Evolutionary conservation across 2,329 filamentous ascomycete genomes (phyloP).

Genomic region (Ceratocystiopsis sp.): DNA sequence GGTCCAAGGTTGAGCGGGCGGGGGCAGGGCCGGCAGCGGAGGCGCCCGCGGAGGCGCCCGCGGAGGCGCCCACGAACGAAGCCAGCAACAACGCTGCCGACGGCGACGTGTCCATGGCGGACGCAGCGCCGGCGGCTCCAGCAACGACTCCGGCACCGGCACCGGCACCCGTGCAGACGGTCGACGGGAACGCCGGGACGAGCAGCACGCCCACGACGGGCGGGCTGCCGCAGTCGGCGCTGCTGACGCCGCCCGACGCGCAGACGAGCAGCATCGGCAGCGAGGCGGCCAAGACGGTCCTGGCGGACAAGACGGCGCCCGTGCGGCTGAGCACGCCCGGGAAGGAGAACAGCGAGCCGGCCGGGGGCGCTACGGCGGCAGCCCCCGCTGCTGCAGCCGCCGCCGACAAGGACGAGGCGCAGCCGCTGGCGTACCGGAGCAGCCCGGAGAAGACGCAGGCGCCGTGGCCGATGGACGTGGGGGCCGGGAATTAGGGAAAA

Average conservation of each 20-base stretch:
- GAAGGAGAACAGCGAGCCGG: slow-evolving; percentile 11
- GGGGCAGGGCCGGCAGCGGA: neutral
- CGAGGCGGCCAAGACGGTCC: neutral
- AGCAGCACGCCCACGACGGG: neutral
- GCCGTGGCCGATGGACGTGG: slow-evolving; percentile 16
- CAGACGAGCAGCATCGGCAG: no score
- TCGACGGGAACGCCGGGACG: neutral
- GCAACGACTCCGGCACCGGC: neutral
- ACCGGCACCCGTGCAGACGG: neutral
- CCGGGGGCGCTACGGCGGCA: no score
- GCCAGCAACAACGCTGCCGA: neutral
- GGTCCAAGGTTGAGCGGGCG: slow-evolving; percentile 8
- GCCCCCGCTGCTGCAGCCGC: slow-evolving; percentile 11
- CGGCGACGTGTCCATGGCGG: slow-evolving; percentile 5
- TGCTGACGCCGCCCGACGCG: no score
- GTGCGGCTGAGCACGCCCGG: slow-evolving; percentile 2
- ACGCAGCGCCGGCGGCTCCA: neutral
- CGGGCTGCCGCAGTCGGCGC: no score
- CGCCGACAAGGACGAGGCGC: slow-evolving; percentile 8
- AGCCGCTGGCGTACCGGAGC: slow-evolving; percentile 39
- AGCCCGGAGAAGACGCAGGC: slow-evolving; percentile 40
- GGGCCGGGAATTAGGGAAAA: slow-evolving; percentile 1
- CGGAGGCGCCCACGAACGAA: neutral
- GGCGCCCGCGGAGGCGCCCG: neutral
- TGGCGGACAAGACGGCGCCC: neutral